A percentile compares a stretch with the other conserved stretches of the same genome.
Conservation (phyloP, 768 basidiomycete genomes). For the Tephrocybe sp. region DNA sequence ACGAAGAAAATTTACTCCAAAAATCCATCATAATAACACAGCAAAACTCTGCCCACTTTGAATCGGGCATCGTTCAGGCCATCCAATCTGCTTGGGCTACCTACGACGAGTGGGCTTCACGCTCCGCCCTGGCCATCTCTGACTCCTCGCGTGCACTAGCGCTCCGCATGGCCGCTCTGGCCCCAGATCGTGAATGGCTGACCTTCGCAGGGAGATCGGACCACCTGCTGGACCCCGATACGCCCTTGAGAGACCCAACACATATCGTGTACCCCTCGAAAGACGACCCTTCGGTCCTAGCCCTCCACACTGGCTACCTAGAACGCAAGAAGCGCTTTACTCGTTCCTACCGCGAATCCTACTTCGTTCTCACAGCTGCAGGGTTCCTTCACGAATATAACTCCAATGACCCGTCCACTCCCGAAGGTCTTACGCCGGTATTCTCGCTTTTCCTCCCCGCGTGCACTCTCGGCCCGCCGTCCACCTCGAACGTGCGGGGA, state of each 20-base stretch:
- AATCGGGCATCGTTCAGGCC: constrained; percentile 92
- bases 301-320: constrained; percentile 87
- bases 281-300: constrained; percentile 81
- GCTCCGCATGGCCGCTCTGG: constrained; percentile 71
- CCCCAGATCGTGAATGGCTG: constrained; percentile 94
- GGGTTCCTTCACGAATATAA: constrained; percentile 95
- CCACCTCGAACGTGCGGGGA: constrained; percentile 52
- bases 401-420: constrained; percentile 66
- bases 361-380: constrained; percentile 91
- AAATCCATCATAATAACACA: constrained; percentile 99
- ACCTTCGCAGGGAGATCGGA: constrained; percentile 91
- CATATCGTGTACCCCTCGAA: constrained; percentile 85
- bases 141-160: constrained; percentile 75
- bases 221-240: constrained; percentile 96
- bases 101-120: constrained; percentile 91
- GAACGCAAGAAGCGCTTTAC: constrained; percentile 98
- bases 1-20: constrained; percentile 97
- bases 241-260: constrained; percentile 80
- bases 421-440: constrained; percentile 55
- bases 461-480: constrained; percentile 94
- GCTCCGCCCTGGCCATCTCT: constrained; percentile 72
- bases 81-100: constrained; percentile 98
- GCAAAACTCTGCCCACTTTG: constrained; percentile 95
- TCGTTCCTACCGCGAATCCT: constrained; percentile 79
- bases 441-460: constrained; percentile 92